A percentile compares a stretch with the other conserved stretches of the same genome.
These are phyloP conservation scores for Hirschfeldia incana DNA, from an alignment of 345 rosid genomes.

Conservation along the genomic window DNA sequence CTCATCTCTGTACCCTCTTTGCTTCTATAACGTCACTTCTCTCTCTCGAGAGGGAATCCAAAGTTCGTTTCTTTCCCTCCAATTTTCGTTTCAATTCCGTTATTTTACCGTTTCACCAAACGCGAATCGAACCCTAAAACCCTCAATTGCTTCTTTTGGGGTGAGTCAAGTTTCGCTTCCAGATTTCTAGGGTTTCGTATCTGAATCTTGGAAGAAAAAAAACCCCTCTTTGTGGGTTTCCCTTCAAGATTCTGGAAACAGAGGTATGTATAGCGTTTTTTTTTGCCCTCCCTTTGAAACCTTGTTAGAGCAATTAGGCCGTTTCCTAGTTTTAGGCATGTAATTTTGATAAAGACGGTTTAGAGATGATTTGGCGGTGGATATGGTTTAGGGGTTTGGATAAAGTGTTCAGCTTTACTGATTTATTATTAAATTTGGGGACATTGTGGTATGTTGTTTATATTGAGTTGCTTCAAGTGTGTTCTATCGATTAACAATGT, in stretches of 20 bases:
- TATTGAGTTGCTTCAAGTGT: too few relatives aligned
- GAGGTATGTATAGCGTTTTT: conserved; percentile 16
- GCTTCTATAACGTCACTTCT: neutral
- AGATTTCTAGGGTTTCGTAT: conserved; percentile 37
- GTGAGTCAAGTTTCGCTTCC: conserved; percentile 23
- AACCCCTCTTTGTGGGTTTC: neutral
- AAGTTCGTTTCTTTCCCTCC: conserved; percentile 1
- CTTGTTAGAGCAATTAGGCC: conserved; percentile 13
- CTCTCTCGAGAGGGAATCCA: neutral
- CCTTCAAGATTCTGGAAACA: neutral
- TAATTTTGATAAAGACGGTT: conserved; percentile 12
- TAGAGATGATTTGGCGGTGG: conserved; percentile 10
- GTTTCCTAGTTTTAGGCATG: conserved; percentile 1
- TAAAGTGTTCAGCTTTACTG: conserved; percentile 4
- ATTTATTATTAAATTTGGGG: neutral
- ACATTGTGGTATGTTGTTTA: neutral
- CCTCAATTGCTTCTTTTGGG: conserved; percentile 4
- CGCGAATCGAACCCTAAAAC: conserved; percentile 16
- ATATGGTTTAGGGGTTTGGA: conserved; percentile 32
- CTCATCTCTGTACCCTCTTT: conserved; percentile 10
- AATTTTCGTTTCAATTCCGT: conserved; percentile 17
- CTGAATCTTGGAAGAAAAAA: conserved; percentile 19
- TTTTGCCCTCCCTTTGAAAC: neutral
- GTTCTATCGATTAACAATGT: too few relatives aligned
- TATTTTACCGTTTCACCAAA: conserved; percentile 3